Conservation (phyloP, 305 asterid species). For the Solanum aculeatissimum region DNA sequence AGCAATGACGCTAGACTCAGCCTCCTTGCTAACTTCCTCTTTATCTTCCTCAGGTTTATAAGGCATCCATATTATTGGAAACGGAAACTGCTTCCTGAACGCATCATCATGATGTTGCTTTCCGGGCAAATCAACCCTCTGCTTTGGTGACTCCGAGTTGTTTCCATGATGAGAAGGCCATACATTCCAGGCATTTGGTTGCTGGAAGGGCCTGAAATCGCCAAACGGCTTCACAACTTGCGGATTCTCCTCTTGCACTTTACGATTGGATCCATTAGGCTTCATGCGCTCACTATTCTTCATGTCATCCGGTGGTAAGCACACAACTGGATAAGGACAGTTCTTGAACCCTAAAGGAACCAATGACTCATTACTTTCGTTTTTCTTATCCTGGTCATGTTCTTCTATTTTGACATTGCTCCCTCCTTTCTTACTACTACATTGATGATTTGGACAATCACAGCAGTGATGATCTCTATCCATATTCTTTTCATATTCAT, state of each 20-base stretch:
- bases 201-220: background rate
- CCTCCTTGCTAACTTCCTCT: background rate
- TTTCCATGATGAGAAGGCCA: conserved; percentile 31
- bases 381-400: conserved; percentile 25
- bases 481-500: conserved; percentile 23
- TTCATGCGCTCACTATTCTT: background rate
- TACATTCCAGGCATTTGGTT: conserved; percentile 17
- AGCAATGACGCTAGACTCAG: background rate
- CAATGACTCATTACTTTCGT: conserved; percentile 8
- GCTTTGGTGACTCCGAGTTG: conserved; percentile 13
- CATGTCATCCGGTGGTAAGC: conserved; percentile 32
- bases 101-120: conserved; percentile 8
- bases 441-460: conserved; percentile 37
- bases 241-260: background rate
- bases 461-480: conserved; percentile 39
- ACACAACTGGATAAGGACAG: conserved; percentile 24
- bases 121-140: conserved; percentile 3
- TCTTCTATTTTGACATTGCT: conserved; percentile 40
- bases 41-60: conserved; percentile 23
- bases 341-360: conserved; percentile 27
- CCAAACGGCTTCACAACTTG: conserved; percentile 4
- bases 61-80: conserved; percentile 66
- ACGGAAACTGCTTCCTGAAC: conserved; percentile 21
- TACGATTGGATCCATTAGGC: background rate
- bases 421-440: conserved; percentile 17